Conservation (phyloP, 139 green algal species). For the Coelastrella sp. region DNA sequence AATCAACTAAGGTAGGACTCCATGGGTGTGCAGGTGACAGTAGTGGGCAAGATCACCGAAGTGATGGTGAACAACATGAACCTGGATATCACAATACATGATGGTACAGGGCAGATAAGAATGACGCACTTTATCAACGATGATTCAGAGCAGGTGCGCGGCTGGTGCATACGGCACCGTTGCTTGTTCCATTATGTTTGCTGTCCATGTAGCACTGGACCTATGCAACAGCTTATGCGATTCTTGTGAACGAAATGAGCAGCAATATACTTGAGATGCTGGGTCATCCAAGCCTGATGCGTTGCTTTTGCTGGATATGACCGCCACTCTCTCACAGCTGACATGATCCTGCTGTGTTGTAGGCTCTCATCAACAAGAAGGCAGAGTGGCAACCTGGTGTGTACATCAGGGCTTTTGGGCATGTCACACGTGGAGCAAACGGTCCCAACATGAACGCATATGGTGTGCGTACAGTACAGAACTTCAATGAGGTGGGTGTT, state of each 20-base stretch:
- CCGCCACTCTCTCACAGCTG: no score
- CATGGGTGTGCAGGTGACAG: slow-evolving; percentile 64
- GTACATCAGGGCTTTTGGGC: slow-evolving; percentile 84
- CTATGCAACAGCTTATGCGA: no score
- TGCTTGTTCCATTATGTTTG: no score
- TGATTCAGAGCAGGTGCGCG: slow-evolving; percentile 4
- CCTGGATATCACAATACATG: slow-evolving; percentile 66
- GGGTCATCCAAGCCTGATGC: no score
- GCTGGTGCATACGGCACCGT: neutral
- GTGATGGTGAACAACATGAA: slow-evolving; percentile 59
- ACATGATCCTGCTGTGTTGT: neutral
- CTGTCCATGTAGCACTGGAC: no score
- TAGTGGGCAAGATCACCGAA: slow-evolving; percentile 76
- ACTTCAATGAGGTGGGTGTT: slow-evolving; percentile 35
- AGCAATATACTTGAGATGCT: no score
- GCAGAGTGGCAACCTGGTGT: slow-evolving; percentile 61
- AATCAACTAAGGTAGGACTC: neutral
- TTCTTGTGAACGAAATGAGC: no score
- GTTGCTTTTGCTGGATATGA: no score
- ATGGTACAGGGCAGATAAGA: slow-evolving; percentile 76
- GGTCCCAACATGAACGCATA: neutral
- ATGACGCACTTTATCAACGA: slow-evolving; percentile 64
- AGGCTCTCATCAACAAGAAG: slow-evolving; percentile 1
- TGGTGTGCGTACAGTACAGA: slow-evolving; percentile 22
- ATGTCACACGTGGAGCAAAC: slow-evolving; percentile 53